Evolutionary conservation across 2,329 filamentous ascomycete species (phyloP).

Genomic region (Xylariaceae sp.): DNA sequence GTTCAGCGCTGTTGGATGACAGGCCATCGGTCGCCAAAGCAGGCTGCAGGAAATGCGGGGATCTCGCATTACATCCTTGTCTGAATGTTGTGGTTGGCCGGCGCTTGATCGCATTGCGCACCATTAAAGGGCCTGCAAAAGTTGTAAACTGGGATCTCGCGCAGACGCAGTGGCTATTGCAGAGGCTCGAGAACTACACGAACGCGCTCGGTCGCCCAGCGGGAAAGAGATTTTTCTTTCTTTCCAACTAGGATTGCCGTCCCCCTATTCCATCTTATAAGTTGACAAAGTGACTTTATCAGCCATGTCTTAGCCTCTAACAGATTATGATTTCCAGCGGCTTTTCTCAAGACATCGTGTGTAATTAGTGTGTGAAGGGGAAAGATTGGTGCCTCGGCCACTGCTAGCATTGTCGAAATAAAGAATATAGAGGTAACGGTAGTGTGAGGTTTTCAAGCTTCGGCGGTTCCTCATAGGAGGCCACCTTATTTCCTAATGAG

Average conservation of each 20-base stretch:
- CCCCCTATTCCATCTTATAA: slow-evolving; percentile 14
- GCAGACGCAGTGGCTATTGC: no score
- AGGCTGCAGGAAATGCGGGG: slow-evolving; percentile 14
- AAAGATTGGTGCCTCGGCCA: not conserved
- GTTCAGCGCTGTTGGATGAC: not conserved
- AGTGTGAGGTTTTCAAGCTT: slow-evolving; percentile 11
- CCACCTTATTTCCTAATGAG: slow-evolving; percentile 9
- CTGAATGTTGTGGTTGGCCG: slow-evolving; percentile 30
- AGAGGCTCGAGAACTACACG: no score
- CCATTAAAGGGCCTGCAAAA: slow-evolving; percentile 14
- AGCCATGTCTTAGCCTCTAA: slow-evolving; percentile 1
- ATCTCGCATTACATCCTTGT: slow-evolving; percentile 25
- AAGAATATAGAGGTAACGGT: no score
- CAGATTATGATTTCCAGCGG: not conserved
- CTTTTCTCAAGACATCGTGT: no score
- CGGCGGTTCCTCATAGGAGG: slow-evolving; percentile 8
- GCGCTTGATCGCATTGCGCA: slow-evolving; percentile 10
- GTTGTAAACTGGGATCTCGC: no score
- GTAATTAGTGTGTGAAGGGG: no score
- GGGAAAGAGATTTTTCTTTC: slow-evolving; percentile 8
- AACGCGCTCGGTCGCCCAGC: no score
- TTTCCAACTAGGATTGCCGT: not conserved
- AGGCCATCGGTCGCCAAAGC: slow-evolving; percentile 17
- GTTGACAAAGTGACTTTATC: slow-evolving; percentile 12
- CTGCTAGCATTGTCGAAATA: no score